These are phyloP conservation scores for Nicotiana obtusifolia DNA, from an alignment of 257 asterid genomes.

Conservation along the genomic window DNA sequence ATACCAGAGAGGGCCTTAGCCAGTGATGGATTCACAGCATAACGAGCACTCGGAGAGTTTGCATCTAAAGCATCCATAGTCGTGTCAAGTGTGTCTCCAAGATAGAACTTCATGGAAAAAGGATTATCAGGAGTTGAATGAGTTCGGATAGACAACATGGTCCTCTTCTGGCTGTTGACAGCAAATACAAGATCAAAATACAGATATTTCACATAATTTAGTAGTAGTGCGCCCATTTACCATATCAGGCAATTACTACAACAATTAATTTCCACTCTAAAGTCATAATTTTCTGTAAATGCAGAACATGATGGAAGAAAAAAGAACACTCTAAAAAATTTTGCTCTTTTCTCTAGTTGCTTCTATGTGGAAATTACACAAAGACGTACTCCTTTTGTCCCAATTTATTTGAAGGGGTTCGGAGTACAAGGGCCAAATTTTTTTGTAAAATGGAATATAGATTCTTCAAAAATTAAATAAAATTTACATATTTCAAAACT, in stretches of 20 bases:
- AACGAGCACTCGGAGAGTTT: conserved; percentile 88
- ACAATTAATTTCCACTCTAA: neutral
- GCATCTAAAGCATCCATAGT: conserved; percentile 66
- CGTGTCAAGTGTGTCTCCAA: conserved; percentile 66
- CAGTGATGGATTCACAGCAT: conserved; percentile 82
- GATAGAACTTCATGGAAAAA: conserved; percentile 83
- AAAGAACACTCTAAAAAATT: neutral
- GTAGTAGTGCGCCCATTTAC: neutral
- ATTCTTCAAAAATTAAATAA: too few species aligned
- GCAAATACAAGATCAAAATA: conserved; percentile 8
- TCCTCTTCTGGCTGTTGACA: conserved; percentile 75
- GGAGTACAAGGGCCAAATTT: too few species aligned
- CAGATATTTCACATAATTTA: neutral
- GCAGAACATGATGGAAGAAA: neutral
- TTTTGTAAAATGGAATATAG: too few species aligned
- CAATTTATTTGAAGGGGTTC: too few species aligned
- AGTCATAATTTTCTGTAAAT: neutral
- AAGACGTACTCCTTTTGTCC: neutral
- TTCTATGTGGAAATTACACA: neutral
- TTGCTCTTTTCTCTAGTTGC: neutral
- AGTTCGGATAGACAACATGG: conserved; percentile 80
- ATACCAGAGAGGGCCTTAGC: conserved; percentile 74
- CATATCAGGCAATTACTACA: neutral
- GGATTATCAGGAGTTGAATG: conserved; percentile 87
- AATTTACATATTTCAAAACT: too few species aligned